Conservation (phyloP, 352 stramenopile genomes). For the Phytophthora colocasiae region DNA sequence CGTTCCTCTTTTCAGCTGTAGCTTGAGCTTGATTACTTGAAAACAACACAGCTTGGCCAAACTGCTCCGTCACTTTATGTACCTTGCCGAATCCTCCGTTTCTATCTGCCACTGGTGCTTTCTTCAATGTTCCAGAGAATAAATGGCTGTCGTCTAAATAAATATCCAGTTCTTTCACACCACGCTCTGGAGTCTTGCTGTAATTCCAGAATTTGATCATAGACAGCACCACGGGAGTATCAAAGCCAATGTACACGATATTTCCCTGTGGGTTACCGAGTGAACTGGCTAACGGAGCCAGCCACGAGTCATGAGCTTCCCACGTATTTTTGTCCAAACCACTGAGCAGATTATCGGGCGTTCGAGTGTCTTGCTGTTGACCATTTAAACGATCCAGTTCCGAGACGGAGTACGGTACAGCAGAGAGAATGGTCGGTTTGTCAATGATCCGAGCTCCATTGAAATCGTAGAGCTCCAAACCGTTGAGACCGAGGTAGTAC, state of each 20-base stretch:
- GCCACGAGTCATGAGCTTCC: conserved; percentile 75
- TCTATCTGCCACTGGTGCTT: conserved; percentile 41
- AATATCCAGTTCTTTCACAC: conserved; percentile 85
- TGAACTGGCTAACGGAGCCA: conserved; percentile 77
- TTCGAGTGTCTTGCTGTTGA: conserved; percentile 46
- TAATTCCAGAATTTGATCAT: conserved; percentile 93
- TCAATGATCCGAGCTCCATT: conserved; percentile 47
- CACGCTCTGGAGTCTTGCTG: conserved; percentile 83
- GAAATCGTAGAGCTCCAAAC: conserved; percentile 82
- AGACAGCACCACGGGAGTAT: conserved; percentile 72
- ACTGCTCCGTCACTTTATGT: conserved; percentile 64
- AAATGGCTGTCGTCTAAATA: conserved; percentile 89
- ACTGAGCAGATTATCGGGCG: conserved; percentile 71
- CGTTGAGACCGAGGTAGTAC: conserved; percentile 86
- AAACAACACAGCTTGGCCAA: conserved; percentile 87
- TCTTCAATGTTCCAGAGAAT: conserved; percentile 69
- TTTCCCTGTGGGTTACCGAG: conserved; percentile 65
- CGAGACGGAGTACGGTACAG: conserved; percentile 63
- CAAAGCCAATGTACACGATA: conserved; percentile 76
- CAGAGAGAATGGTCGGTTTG: conserved; percentile 48
- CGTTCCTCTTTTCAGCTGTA: conserved; percentile 66
- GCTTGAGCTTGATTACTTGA: conserved; percentile 69
- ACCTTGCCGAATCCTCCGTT: conserved; percentile 42
- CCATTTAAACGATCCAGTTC: conserved; percentile 39
- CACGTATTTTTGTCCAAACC: conserved; percentile 79